Evolutionary conservation across 768 basidiomycete genomes (phyloP).

Genomic region (Royoungia palumana): DNA sequence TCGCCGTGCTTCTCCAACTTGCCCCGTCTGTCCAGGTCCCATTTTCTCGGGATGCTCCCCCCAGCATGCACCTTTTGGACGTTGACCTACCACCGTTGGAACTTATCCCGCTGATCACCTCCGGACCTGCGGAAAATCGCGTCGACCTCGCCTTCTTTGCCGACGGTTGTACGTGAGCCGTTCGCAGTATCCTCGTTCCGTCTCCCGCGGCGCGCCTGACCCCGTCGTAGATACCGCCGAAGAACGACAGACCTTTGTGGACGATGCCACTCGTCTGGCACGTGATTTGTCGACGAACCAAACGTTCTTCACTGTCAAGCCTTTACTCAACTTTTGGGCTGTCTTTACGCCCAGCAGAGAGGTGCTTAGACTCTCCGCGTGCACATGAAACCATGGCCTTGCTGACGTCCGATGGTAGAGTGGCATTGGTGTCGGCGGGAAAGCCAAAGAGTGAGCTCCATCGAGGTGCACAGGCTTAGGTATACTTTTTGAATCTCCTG

Average conservation of each 20-base stretch:
- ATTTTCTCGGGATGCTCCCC: constrained; percentile 2
- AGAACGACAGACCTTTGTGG: constrained; percentile 62
- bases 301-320: constrained; percentile 73
- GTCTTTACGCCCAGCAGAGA: constrained; percentile 74
- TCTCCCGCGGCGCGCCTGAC: neutral
- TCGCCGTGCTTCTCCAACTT: constrained; percentile 6
- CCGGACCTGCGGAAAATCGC: constrained; percentile 62
- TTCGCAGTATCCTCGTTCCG: neutral
- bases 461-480: neutral
- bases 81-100: constrained; percentile 45
- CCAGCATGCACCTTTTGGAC: neutral
- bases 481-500: constrained; percentile 6
- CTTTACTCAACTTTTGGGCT: constrained; percentile 79
- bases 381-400: constrained; percentile 19
- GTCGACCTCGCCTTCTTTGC: constrained; percentile 75
- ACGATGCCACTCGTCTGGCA: constrained; percentile 64
- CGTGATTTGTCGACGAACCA: constrained; percentile 68
- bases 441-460: constrained; percentile 59
- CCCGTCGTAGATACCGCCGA: constrained; percentile 44
- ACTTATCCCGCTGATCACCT: constrained; percentile 53
- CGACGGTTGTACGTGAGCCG: constrained; percentile 61
- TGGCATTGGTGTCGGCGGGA: constrained; percentile 65
- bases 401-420: constrained; percentile 39
- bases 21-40: constrained; percentile 6
- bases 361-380: constrained; percentile 33